Conservation (phyloP, 352 stramenopile species). For the Stramenopiles sp. region DNA sequence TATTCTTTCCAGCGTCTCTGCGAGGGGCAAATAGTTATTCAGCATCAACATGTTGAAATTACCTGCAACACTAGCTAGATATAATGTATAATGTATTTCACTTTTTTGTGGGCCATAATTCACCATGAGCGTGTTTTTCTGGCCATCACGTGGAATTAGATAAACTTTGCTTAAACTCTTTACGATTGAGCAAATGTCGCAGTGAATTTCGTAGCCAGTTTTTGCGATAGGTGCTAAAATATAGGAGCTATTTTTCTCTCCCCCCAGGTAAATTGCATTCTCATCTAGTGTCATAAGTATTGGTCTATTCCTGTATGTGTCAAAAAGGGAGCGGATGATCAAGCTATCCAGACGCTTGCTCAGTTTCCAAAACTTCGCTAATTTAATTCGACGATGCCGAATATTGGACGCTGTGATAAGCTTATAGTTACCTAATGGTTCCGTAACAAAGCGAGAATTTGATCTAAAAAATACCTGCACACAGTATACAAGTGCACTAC, state of each 20-base stretch:
- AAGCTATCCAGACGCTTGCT: neutral
- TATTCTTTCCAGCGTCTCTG: neutral
- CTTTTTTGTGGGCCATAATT: neutral
- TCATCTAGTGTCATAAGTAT: neutral
- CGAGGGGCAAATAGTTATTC: neutral
- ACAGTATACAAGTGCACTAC: neutral
- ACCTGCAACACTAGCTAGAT: neutral
- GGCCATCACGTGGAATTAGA: neutral
- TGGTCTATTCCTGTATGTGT: neutral
- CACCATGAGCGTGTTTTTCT: neutral
- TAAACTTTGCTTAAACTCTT: neutral
- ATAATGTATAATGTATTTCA: neutral
- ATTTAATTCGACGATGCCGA: neutral
- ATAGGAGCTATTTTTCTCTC: too few relatives aligned
- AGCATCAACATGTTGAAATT: constrained; percentile 12
- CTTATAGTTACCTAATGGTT: neutral
- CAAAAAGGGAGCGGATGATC: neutral
- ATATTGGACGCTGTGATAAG: neutral
- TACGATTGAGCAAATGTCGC: neutral
- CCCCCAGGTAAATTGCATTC: neutral
- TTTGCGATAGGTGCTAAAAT: neutral
- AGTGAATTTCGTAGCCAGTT: neutral
- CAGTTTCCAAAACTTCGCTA: neutral
- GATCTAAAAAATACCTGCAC: neutral
- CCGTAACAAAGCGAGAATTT: neutral